phyloP scores from a whole-genome alignment of 768 basidiomycete genomes.

The Auriculariales sp. region DNA sequence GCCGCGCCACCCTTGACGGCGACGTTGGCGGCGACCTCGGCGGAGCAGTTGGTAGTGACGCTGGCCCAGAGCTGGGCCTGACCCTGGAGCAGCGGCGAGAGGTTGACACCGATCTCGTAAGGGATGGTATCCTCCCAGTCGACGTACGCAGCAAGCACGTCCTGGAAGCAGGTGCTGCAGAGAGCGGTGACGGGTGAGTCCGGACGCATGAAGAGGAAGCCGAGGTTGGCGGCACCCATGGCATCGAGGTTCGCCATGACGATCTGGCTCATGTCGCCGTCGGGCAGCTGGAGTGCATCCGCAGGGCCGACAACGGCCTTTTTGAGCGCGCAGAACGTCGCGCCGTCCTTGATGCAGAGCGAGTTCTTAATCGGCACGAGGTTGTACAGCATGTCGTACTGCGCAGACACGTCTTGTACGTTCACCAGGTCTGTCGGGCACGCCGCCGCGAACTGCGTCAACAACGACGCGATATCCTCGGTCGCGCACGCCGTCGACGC shows the following conservation, averaged over 20 bases:
- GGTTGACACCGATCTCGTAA: constrained; percentile 58
- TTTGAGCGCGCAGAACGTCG: constrained; percentile 51
- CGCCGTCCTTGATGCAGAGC: constrained; percentile 57
- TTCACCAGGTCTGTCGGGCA: constrained; percentile 58
- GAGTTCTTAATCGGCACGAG: constrained; percentile 49
- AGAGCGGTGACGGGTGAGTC: constrained; percentile 32
- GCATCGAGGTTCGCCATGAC: constrained; percentile 15
- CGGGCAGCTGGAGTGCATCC: constrained; percentile 3
- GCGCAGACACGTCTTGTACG: constrained; percentile 34
- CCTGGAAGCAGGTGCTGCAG: constrained; percentile 57
- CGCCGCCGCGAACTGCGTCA: constrained; percentile 52
- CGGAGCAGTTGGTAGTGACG: constrained; percentile 50
- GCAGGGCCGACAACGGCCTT: constrained; percentile 16
- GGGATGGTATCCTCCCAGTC: constrained; percentile 53
- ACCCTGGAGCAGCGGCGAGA: constrained; percentile 47
- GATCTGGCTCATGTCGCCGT: constrained; percentile 9
- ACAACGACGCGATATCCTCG: constrained; percentile 39
- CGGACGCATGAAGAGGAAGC: constrained; percentile 67
- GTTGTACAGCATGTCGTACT: constrained; percentile 74
- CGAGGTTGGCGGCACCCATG: constrained; percentile 41
- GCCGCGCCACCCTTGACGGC: background rate
- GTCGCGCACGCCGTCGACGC: constrained; percentile 38
- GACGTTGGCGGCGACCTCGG: constrained; percentile 29
- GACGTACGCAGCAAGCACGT: constrained; percentile 51
- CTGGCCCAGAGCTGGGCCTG: constrained; percentile 54